phyloP scores from a whole-genome alignment of 495 filamentous ascomycete genomes.

The Chaetomidium leptoderma region DNA sequence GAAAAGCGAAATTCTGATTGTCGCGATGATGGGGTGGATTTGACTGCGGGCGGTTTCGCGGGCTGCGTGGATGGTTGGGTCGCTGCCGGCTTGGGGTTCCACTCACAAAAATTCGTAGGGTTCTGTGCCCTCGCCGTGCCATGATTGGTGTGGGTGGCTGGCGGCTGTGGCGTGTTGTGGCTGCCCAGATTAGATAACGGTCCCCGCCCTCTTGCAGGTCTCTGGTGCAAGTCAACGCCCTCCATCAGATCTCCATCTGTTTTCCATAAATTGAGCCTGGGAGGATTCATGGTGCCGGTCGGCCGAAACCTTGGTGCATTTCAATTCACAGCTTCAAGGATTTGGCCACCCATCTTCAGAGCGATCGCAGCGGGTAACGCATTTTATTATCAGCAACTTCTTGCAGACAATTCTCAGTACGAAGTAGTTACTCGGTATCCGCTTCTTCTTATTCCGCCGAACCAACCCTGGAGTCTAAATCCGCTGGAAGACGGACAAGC shows the following conservation, averaged over 20 bases:
- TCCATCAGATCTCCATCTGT: too few relatives aligned
- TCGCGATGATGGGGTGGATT: conserved; percentile 33
- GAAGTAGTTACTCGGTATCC: too few relatives aligned
- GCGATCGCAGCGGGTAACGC: too few relatives aligned
- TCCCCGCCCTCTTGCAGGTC: neutral
- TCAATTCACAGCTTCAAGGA: too few relatives aligned
- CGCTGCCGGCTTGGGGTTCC: conserved; percentile 19
- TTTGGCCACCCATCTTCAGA: too few relatives aligned
- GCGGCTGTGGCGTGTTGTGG: conserved; percentile 15
- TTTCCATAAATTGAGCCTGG: too few relatives aligned
- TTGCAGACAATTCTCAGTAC: too few relatives aligned
- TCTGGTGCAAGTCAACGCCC: neutral
- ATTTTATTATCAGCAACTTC: too few relatives aligned
- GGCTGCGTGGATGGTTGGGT: conserved; percentile 21
- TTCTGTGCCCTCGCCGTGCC: conserved; percentile 32
- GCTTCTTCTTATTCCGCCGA: too few relatives aligned
- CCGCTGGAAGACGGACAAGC: conserved; percentile 30
- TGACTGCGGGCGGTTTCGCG: conserved; percentile 24
- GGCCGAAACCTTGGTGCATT: too few relatives aligned
- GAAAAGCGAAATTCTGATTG: conserved; percentile 37
- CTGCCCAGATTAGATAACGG: neutral
- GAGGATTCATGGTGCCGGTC: too few relatives aligned
- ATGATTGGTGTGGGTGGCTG: conserved; percentile 15
- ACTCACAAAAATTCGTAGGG: conserved; percentile 38
- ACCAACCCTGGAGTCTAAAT: too few relatives aligned